phyloP scores from a whole-genome alignment of 495 filamentous ascomycete genomes.

The Penicillium turbatum region DNA sequence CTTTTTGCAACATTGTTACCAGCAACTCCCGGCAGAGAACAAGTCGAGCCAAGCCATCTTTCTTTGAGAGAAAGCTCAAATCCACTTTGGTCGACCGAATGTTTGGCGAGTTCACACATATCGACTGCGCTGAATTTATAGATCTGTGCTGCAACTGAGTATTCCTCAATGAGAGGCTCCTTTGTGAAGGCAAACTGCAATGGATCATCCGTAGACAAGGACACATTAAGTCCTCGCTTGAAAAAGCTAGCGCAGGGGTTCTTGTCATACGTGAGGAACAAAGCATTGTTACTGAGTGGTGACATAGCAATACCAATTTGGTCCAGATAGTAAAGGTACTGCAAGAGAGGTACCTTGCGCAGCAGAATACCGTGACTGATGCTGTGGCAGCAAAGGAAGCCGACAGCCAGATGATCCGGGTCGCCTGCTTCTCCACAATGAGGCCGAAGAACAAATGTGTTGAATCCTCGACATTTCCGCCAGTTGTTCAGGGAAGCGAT shows the following conservation, averaged over 20 bases:
- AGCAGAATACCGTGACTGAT: constrained; percentile 94
- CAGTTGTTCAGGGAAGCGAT: constrained; percentile 87
- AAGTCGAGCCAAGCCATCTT: constrained; percentile 80
- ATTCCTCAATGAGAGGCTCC: constrained; percentile 96
- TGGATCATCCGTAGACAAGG: constrained; percentile 93
- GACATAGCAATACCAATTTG: constrained; percentile 99
- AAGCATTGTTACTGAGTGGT: constrained; percentile 92
- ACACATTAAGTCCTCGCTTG: constrained; percentile 89
- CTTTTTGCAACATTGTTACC: constrained; percentile 93
- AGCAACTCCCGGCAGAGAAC: constrained; percentile 62
- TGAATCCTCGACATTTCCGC: constrained; percentile 89
- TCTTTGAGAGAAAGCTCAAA: constrained; percentile 87
- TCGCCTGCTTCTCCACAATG: constrained; percentile 98
- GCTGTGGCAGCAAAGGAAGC: constrained; percentile 90
- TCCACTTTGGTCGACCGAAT: constrained; percentile 90
- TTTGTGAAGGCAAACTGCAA: constrained; percentile 98
- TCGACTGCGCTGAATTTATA: constrained; percentile 96
- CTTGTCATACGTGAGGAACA: constrained; percentile 95
- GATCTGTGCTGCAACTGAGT: constrained; percentile 95
- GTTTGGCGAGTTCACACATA: constrained; percentile 97
- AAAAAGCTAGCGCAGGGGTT: constrained; percentile 96
- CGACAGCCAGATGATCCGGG: constrained; percentile 90
- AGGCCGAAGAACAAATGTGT: constrained; percentile 87
- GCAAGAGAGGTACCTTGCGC: constrained; percentile 87
- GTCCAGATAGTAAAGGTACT: constrained; percentile 97